Base-by-base conservation (phyloP, 768 basidiomycete species). In the Grammothele lineata region DNA sequence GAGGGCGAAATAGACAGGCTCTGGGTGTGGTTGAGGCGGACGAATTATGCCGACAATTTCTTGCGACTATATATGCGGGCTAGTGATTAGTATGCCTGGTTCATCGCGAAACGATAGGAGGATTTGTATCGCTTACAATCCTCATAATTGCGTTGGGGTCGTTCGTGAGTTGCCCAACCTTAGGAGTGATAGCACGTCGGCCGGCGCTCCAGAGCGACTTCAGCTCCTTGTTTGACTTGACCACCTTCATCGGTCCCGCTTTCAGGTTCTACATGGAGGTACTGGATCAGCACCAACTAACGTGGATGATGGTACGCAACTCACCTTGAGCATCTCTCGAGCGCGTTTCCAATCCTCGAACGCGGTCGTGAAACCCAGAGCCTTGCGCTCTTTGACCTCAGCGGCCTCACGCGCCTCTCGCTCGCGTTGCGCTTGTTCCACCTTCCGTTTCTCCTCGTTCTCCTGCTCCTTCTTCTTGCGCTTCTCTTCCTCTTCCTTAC, bases 101-200 rank as follows among this genome's bases (percentile, higher is more conserved):
- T n/a, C n/a, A n/a, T 46, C 34, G 53, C 39, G 43, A 38, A 40
- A 39, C 12, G 22, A 9, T 8, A 18, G 17, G 4, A n/a, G 32
- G 45, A 37, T 1, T 23, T 69, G n/a, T 6, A n/a, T 14, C 17
- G 9, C 83, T 57, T 64, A 87, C 83, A 56, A 92, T 86, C 21
- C 76, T 76, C 30, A 67, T 45, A 44, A 91, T 88, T 10, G 78
- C 72, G 6, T 69, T 58, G 1, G 65, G 48, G 47, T 91, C 85
- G 51, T 87, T 84, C 5, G 89, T 92, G 21, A 95, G 65, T 62
- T 93, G 92, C 7, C 91, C 91, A 38, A 95, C 82, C 64, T 87
- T 92, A 23, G 89, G 87, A 3, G 81, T 90, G 40, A 95, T 89
- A 57, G 83, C 76, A 37, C 92, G 79, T 21, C 92, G 82, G 40